phyloP scores from a whole-genome alignment of 768 basidiomycete species.

The Pulveroboletus frians region DNA sequence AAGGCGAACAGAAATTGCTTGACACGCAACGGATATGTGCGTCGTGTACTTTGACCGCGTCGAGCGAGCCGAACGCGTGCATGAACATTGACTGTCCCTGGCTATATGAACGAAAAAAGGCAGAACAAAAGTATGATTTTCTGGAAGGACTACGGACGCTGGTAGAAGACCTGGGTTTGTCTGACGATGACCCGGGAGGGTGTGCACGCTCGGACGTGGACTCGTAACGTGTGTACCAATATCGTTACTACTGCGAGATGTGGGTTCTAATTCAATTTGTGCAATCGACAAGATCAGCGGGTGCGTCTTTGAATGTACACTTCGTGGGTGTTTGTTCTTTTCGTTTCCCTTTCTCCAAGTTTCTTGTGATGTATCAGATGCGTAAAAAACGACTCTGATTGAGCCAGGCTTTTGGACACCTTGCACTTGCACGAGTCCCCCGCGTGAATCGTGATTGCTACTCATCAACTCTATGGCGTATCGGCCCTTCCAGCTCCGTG shows the following conservation, averaged over 20 bases:
- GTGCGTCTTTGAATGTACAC: too few relatives aligned
- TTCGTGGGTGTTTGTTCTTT: too few relatives aligned
- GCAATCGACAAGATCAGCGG: too few relatives aligned
- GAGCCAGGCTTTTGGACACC: too few relatives aligned
- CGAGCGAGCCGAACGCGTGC: conserved; percentile 61
- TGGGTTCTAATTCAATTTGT: too few relatives aligned
- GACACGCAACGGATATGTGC: conserved; percentile 67
- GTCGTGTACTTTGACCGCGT: conserved; percentile 57
- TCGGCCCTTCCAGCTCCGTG: too few relatives aligned
- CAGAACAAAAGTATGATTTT: conserved; percentile 38
- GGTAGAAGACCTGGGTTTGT: conserved; percentile 25
- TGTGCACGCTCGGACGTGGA: not conserved
- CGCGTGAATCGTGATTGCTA: too few relatives aligned
- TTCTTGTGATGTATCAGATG: too few relatives aligned
- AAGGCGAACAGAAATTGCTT: conserved; percentile 49
- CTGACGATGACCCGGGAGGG: not conserved
- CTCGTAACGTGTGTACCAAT: conserved; percentile 2
- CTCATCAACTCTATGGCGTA: too few relatives aligned
- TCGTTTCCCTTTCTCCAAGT: too few relatives aligned
- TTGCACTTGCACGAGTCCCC: too few relatives aligned
- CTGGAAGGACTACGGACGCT: conserved; percentile 29
- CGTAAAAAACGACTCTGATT: too few relatives aligned
- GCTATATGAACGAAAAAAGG: conserved; percentile 66
- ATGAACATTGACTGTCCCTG: conserved; percentile 85
- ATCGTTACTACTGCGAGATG: not conserved